Conservation (phyloP, 2,329 filamentous ascomycete species). For the Thielaviopsis cerberus region DNA sequence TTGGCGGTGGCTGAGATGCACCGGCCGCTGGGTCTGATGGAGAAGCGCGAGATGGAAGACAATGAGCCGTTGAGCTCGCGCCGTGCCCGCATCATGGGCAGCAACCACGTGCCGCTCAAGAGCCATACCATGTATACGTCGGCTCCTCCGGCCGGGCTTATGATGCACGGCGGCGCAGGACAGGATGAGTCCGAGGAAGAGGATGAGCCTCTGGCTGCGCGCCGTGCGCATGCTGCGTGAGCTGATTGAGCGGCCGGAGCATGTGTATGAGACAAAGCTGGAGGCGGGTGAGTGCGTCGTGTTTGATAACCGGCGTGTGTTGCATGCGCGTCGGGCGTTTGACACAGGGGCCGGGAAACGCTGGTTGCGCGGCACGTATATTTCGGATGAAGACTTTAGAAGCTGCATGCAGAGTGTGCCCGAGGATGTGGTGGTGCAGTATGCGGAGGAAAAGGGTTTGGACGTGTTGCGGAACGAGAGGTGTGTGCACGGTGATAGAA, state of each 20-base stretch:
- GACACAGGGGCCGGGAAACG: slow-evolving; percentile 46
- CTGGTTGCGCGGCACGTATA: slow-evolving; percentile 74
- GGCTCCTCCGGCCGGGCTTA: slow-evolving; percentile 18
- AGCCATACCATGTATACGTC: slow-evolving; percentile 14
- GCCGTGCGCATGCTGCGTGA: slow-evolving; percentile 37
- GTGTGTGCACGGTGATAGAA: slow-evolving; percentile 3
- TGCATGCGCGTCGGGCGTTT: slow-evolving; percentile 69
- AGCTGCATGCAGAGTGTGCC: slow-evolving; percentile 17
- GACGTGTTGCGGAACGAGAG: not conserved
- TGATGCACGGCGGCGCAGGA: no score
- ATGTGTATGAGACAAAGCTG: slow-evolving; percentile 53
- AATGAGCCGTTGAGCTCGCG: slow-evolving; percentile 72
- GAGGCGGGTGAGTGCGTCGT: slow-evolving; percentile 72
- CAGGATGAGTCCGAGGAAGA: no score
- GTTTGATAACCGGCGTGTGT: slow-evolving; percentile 75
- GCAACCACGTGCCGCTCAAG: slow-evolving; percentile 26
- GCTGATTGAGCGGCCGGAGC: slow-evolving; percentile 35
- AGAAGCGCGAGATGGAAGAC: slow-evolving; percentile 71
- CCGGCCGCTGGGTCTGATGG: slow-evolving; percentile 55
- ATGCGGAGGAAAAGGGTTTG: slow-evolving; percentile 9
- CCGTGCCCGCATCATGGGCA: slow-evolving; percentile 54
- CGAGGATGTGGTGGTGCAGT: slow-evolving; percentile 5
- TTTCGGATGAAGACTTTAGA: slow-evolving; percentile 34
- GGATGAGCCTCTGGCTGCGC: slow-evolving; percentile 26
- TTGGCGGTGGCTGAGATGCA: slow-evolving; percentile 36